A percentile compares a stretch with the other conserved stretches of the same genome.
These are phyloP conservation scores for Cantharellus anzutake DNA, from an alignment of 768 basidiomycete genomes.

Conservation along the genomic window DNA sequence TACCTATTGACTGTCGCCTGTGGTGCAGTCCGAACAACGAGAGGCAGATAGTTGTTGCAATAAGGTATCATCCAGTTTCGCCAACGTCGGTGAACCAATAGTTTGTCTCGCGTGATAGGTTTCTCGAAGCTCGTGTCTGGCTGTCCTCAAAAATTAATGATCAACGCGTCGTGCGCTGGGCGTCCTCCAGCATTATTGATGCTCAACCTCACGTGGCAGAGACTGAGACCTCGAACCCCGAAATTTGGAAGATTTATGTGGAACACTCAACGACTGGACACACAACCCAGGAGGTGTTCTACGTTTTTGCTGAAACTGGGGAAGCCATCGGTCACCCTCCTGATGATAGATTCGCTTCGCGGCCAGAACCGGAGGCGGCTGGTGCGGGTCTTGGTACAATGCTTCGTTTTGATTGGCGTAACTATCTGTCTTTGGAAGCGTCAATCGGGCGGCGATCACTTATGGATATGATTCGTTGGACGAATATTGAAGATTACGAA, in stretches of 20 bases:
- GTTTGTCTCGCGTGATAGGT: neutral
- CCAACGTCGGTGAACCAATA: neutral
- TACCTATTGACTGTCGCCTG: conserved; percentile 25
- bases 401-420: conserved; percentile 40
- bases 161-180: conserved; percentile 15
- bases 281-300: conserved; percentile 20
- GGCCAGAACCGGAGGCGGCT: neutral
- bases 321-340: conserved; percentile 24
- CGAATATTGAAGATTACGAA: conserved; percentile 51
- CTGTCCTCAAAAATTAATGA: neutral
- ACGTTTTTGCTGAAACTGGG: conserved; percentile 52
- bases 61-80: conserved; percentile 24
- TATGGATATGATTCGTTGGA: conserved; percentile 36
- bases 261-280: neutral
- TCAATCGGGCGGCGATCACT: conserved; percentile 26
- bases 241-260: conserved; percentile 40
- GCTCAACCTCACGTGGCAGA: conserved; percentile 15
- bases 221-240: conserved; percentile 19
- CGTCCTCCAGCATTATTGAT: conserved; percentile 23
- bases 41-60: conserved; percentile 34
- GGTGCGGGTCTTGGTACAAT: neutral
- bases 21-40: conserved; percentile 44
- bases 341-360: neutral
- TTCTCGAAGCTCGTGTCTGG: neutral
- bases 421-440: conserved; percentile 12